Evolutionary conservation across 441 rosid species (phyloP), one percentile per base, ranked within the genome.

Genomic region (Dalechampia spathulata): DNA sequence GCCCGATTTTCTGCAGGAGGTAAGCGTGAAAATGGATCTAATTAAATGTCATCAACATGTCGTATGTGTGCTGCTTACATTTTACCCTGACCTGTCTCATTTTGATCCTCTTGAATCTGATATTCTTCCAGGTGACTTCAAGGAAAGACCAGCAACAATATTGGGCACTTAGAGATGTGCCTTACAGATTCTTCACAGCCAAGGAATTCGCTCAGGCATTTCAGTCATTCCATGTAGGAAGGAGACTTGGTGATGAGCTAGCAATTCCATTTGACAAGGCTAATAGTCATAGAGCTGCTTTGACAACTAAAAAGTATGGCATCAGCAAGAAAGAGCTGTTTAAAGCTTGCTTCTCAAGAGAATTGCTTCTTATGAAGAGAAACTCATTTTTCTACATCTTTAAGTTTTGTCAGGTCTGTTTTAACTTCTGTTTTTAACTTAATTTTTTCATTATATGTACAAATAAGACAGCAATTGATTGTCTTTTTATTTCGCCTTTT

Each of bases 1-100:
- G 17, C 90, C 97, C 34, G 92, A 89, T 60, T 89, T 83, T 75
- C 62, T 86, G 55, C 97, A 86, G 56, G 93, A 89, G 69, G 95
- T 81, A 61, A 58, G 76, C 43, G 12, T 5, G 6, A 14, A 39
- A 39, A 6, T 44, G 36, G 8, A 23, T 16, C 16, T 30, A 12
- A 7, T n/a, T 8, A 30, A 30, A 4, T 30, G 4, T 30, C 34
- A 30, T 30, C 34, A 30, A 30, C 34, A 30, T 30, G 8, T 30
- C 8, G 34, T 3, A 30, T 3, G 34, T 3, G 8, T 30, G 34
- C 34, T 3, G 34, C 34, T 30, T 30, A 30, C 34, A 30, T 30
- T 30, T 30, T 30, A 30, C 8, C 8, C 5, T 30, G 5, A 30
- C 34, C 34, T 30, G 5, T 30, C 5, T 3, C 4, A 30, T 30